A percentile compares a stretch with the other conserved stretches of the same genome.
Evolutionary conservation across 768 basidiomycete genomes (phyloP).

Genomic region (Leccinum variicolor): DNA sequence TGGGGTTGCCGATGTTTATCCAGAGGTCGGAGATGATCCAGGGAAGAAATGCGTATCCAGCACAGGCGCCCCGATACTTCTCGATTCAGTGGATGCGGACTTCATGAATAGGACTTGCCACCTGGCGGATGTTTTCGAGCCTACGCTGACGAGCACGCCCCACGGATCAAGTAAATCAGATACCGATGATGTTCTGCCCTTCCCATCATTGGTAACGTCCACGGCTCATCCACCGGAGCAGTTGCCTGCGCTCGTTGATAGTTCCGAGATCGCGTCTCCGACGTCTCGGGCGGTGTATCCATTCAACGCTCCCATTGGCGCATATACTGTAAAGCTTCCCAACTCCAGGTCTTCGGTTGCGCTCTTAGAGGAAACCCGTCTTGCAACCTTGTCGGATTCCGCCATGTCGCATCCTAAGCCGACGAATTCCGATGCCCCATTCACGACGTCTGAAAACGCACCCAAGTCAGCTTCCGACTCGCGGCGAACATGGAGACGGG

Average conservation of each 20-base stretch:
- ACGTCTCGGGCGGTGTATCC: neutral
- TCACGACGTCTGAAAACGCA: neutral
- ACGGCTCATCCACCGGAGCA: neutral
- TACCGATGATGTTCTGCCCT: no score
- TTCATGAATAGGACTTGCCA: neutral
- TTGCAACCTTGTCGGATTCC: neutral
- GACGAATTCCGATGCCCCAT: neutral
- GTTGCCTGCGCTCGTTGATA: neutral
- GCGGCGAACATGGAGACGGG: neutral
- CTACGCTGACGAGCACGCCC: conserved; percentile 18
- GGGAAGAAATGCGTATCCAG: neutral
- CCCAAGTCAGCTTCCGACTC: neutral
- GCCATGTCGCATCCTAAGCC: neutral
- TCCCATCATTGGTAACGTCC: neutral
- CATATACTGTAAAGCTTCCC: conserved; percentile 20
- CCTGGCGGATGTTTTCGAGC: conserved; percentile 8
- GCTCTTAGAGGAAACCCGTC: neutral
- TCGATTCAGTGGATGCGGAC: neutral
- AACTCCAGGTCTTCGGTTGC: neutral
- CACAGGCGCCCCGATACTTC: neutral
- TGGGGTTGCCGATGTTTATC: neutral
- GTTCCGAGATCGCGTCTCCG: neutral
- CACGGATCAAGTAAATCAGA: neutral
- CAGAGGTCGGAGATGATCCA: neutral
- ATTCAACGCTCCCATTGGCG: neutral